Evolutionary conservation across 2,329 filamentous ascomycete genomes (phyloP).

Genomic region (Grosmannia huntii): DNA sequence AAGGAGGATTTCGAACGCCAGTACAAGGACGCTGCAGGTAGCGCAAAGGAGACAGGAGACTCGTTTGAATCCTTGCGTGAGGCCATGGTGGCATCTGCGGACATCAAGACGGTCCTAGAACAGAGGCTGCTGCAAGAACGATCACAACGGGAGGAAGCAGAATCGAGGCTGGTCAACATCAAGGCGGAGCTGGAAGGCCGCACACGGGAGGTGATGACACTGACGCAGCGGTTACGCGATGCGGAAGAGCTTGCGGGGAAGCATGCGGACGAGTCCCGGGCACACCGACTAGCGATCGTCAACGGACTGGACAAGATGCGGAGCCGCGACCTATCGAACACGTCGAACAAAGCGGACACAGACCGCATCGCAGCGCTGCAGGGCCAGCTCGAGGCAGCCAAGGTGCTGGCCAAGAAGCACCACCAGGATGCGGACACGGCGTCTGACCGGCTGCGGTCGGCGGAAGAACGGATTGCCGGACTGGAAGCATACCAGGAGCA

Average conservation of each 20-base stretch:
- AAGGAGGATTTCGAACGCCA: constrained; percentile 63
- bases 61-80: constrained; percentile 64
- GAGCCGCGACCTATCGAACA: constrained; percentile 34
- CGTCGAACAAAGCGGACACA: constrained; percentile 32
- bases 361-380: constrained; percentile 65
- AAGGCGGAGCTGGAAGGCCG: constrained; percentile 73
- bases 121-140: constrained; percentile 76
- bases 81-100: constrained; percentile 66
- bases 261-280: constrained; percentile 74
- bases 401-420: constrained; percentile 71
- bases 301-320: constrained; percentile 67
- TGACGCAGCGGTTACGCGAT: constrained; percentile 64
- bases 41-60: constrained; percentile 54
- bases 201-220: constrained; percentile 62
- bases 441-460: constrained; percentile 77
- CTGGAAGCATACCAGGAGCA: constrained; percentile 97
- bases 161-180: constrained; percentile 63
- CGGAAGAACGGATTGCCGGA: constrained; percentile 92
- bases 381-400: constrained; percentile 66
- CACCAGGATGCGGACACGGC: constrained; percentile 78
- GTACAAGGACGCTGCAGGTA: constrained; percentile 53
- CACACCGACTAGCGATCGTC: constrained; percentile 72
- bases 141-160: constrained; percentile 57
- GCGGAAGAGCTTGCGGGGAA: constrained; percentile 80
- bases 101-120: constrained; percentile 66